A percentile compares a stretch with the other conserved stretches of the same genome.
phyloP scores from a whole-genome alignment of 805 yeast genomes.

The Candida qinlingensis region DNA sequence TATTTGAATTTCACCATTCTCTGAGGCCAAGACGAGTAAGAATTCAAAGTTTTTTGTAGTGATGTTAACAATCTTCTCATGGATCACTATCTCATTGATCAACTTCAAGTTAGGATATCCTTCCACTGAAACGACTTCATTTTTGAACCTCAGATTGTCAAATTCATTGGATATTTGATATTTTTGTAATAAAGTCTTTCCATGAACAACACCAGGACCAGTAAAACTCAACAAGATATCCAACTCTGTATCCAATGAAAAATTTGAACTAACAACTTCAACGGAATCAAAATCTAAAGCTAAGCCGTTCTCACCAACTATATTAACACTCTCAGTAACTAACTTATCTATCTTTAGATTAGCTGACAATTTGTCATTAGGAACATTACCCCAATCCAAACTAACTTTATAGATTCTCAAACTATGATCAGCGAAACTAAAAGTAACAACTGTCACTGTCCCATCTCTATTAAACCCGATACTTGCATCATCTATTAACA shows the following conservation, averaged over 20 bases:
- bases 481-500: constrained; percentile 33
- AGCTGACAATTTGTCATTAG: constrained; percentile 36
- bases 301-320: constrained; percentile 24
- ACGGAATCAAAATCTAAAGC: constrained; percentile 29
- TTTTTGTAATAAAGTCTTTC: constrained; percentile 18
- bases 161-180: constrained; percentile 20
- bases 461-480: constrained; percentile 51
- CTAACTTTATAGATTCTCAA: constrained; percentile 38
- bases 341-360: constrained; percentile 31
- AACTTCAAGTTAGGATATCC: constrained; percentile 20
- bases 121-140: constrained; percentile 14
- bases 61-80: constrained; percentile 27
- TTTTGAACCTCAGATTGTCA: constrained; percentile 18
- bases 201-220: constrained; percentile 18
- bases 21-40: constrained; percentile 33
- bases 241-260: constrained; percentile 34
- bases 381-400: constrained; percentile 52
- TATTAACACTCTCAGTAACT: constrained; percentile 22
- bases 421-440: constrained; percentile 30
- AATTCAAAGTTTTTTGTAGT: constrained; percentile 35
- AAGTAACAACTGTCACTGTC: constrained; percentile 37
- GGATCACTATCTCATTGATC: constrained; percentile 15
- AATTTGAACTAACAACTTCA: constrained; percentile 42
- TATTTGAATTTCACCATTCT: constrained; percentile 41
- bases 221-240: constrained; percentile 42